Conservation (phyloP, 2,329 filamentous ascomycete species). For the Ceratocystis lukuohia region DNA sequence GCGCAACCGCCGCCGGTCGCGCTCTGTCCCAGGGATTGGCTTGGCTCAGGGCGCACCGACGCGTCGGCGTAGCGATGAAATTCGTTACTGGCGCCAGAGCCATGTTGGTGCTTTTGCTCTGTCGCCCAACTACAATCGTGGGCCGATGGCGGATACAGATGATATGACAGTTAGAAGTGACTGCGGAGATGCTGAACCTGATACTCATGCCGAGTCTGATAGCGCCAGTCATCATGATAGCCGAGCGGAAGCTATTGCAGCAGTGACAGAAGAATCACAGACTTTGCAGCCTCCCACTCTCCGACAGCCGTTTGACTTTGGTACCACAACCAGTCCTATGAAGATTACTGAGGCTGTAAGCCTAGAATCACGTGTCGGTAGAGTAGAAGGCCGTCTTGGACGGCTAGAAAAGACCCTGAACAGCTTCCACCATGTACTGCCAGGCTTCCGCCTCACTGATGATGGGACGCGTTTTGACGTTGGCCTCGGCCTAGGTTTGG, state of each 20-base stretch:
- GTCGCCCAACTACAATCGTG: slow-evolving; percentile 35
- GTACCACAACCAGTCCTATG: slow-evolving; percentile 34
- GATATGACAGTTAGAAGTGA: slow-evolving; percentile 22
- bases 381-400: slow-evolving; percentile 39
- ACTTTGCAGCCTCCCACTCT: slow-evolving; percentile 27
- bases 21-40: slow-evolving; percentile 44
- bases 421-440: slow-evolving; percentile 36
- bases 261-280: background rate
- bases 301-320: slow-evolving; percentile 43
- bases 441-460: slow-evolving; percentile 29
- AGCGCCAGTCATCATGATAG: background rate
- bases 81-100: slow-evolving; percentile 50
- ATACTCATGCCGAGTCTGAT: slow-evolving; percentile 24
- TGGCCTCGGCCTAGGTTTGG: background rate
- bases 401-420: slow-evolving; percentile 41
- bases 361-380: slow-evolving; percentile 39
- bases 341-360: slow-evolving; percentile 44
- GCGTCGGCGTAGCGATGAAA: slow-evolving; percentile 48
- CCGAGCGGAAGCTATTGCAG: slow-evolving; percentile 22
- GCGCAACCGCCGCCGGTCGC: slow-evolving; percentile 40
- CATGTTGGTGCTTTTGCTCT: slow-evolving; percentile 36
- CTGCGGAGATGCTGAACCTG: slow-evolving; percentile 16
- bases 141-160: slow-evolving; percentile 23
- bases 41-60: slow-evolving; percentile 21
- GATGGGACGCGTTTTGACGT: background rate